These are phyloP conservation scores for Malus hybrid DNA, from an alignment of 331 rosid species.

Conservation along the genomic window DNA sequence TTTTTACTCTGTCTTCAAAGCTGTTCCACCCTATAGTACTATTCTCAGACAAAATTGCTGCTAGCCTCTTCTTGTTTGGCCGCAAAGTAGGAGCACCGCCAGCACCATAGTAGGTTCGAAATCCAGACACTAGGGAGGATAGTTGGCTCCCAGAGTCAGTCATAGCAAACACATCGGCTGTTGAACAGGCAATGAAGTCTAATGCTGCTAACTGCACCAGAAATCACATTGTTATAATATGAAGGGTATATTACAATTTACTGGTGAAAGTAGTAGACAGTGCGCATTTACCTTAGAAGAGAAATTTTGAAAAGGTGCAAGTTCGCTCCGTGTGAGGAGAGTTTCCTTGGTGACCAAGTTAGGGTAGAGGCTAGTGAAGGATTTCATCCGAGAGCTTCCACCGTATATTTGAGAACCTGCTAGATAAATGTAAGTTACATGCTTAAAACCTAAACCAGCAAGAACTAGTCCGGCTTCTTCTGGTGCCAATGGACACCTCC, in stretches of 20 bases:
- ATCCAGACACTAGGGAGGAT: slow-evolving; percentile 88
- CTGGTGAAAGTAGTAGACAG: background rate
- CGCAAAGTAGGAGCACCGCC: slow-evolving; percentile 66
- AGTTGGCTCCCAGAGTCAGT: slow-evolving; percentile 98
- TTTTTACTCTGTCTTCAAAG: slow-evolving; percentile 61
- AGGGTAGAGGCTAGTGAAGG: slow-evolving; percentile 77
- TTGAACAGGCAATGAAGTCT: slow-evolving; percentile 89
- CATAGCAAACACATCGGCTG: slow-evolving; percentile 91
- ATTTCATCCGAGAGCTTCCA: slow-evolving; percentile 57
- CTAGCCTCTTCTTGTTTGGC: slow-evolving; percentile 89
- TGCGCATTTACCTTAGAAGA: slow-evolving; percentile 65
- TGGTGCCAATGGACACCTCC: slow-evolving; percentile 92
- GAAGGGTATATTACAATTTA: background rate
- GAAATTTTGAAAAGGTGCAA: slow-evolving; percentile 76
- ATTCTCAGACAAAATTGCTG: slow-evolving; percentile 61
- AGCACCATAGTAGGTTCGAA: slow-evolving; percentile 66
- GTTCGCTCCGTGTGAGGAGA: slow-evolving; percentile 63
- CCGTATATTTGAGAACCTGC: slow-evolving; percentile 88
- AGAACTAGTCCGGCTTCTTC: slow-evolving; percentile 96
- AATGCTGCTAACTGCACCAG: slow-evolving; percentile 79
- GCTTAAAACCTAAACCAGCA: slow-evolving; percentile 72
- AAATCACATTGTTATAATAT: background rate
- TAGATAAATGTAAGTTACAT: slow-evolving; percentile 63
- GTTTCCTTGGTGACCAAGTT: slow-evolving; percentile 79
- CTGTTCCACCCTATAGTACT: slow-evolving; percentile 56